Evolutionary conservation across 2,329 filamentous ascomycete species (phyloP), one percentile per base, ranked within the genome.

Genomic region (Teratosphaeria pseudoeucalypti): DNA sequence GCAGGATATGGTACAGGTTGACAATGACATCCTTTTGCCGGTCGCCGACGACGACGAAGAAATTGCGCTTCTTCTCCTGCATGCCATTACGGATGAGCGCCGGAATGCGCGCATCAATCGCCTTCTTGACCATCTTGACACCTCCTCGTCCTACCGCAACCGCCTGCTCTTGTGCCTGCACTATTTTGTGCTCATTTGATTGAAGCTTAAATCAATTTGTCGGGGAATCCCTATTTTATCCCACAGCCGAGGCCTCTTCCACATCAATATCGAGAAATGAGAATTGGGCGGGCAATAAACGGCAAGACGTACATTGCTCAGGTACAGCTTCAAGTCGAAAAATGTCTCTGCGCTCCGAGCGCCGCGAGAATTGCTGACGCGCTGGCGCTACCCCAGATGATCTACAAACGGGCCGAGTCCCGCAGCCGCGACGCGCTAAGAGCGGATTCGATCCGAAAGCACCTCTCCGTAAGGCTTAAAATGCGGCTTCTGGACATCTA

Each of bases 31-130:
- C 94, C 75, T 99, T 99, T 66, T 91, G 85, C 60, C 85, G 85
- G 75, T 99, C 91, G 71, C 94, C 94, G 54, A 99, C 92, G 27
- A 99, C 86, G 60, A 99, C 90, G 76, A 99, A 95, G 80, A 99
- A 96, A 78, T 89, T 95, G 75, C 94, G 85, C 79, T 97, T 97
- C 83, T 96, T 96, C 75, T 96, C 91, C 75, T 89, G 90, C 63
- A 92, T 81, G 65, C 89, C 88, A 88, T 96, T 96, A 73, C 87
- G 85, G 71, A 96, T 92, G 68, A 96, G 85, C 74, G 91, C 87
- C 62, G 88, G 89, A 70, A 96, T 95, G 75, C 91, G 89, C 77
- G 89, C 88, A 76, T 96, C 91, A 72, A 77, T 75, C 43, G 74
- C 75, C 72, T 85, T 86, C 72, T 83, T 83, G 72, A 81, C 78